A percentile compares a stretch with the other conserved stretches of the same genome.
These are phyloP conservation scores for Petunia secreta DNA, from an alignment of 257 asterid genomes.

Conservation along the genomic window DNA sequence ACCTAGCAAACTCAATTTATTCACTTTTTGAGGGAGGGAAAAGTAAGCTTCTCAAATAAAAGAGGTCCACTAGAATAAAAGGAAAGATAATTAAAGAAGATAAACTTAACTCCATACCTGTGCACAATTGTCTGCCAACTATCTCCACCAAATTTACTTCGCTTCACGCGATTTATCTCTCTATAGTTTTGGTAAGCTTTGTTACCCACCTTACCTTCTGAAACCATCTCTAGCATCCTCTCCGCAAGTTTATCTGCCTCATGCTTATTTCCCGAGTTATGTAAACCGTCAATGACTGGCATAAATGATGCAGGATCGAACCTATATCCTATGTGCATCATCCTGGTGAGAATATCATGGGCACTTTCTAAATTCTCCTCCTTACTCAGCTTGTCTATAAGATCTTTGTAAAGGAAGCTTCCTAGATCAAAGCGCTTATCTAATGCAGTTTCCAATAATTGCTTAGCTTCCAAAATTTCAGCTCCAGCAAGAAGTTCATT, in stretches of 20 bases:
- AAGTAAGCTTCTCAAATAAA: conserved; percentile 13
- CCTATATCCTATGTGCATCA: conserved; percentile 64
- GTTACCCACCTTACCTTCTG: conserved; percentile 46
- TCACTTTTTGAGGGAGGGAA: conserved; percentile 15
- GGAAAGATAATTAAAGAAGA: conserved; percentile 1
- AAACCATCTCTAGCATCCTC: conserved; percentile 70
- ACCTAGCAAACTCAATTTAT: conserved; percentile 11
- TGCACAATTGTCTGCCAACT: conserved; percentile 75
- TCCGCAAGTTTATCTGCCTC: conserved; percentile 77
- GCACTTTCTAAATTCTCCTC: conserved; percentile 63
- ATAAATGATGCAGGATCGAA: conserved; percentile 83
- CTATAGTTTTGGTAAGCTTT: conserved; percentile 41
- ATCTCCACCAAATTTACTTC: conserved; percentile 41
- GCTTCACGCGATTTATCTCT: conserved; percentile 40
- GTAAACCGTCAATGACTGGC: conserved; percentile 81
- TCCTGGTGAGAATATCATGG: conserved; percentile 55
- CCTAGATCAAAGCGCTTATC: conserved; percentile 61
- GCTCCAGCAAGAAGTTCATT: conserved; percentile 80
- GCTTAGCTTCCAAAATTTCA: conserved; percentile 71
- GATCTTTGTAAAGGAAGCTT: conserved; percentile 64
- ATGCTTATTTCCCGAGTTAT: conserved; percentile 57
- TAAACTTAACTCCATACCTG: conserved; percentile 50
- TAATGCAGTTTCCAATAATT: conserved; percentile 67
- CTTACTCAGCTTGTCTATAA: conserved; percentile 57
- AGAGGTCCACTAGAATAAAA: conserved; percentile 13